Percentiles rank a stretch among this genome's conserved stretches.
Conservation (phyloP, 2,329 filamentous ascomycete genomes). For the Emericellopsis atlantica region DNA sequence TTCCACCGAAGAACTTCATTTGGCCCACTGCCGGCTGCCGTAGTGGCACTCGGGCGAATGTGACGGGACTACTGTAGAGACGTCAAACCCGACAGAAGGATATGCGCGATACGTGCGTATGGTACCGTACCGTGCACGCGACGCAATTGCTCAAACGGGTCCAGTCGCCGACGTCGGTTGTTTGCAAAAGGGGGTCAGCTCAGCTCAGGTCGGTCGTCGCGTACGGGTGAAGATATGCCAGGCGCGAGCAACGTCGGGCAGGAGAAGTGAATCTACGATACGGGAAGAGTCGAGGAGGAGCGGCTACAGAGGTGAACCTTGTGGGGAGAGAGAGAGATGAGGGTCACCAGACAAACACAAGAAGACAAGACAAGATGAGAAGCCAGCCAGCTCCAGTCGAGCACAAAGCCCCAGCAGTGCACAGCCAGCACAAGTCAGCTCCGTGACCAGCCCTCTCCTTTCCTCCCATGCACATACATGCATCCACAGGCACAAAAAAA, state of each 20-base stretch:
- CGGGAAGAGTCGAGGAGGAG: not conserved
- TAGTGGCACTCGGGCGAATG: not conserved
- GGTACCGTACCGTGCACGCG: not conserved
- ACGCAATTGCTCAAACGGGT: slow-evolving; percentile 4
- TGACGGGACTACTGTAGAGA: no score
- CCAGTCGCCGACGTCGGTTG: not conserved
- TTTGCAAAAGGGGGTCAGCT: not conserved
- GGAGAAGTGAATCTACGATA: not conserved
- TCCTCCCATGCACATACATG: no score
- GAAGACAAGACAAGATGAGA: no score
- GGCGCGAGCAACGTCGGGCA: not conserved
- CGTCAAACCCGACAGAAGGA: slow-evolving; percentile 25
- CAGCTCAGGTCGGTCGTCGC: not conserved
- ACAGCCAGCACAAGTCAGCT: no score
- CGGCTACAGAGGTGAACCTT: not conserved
- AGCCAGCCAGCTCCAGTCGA: no score
- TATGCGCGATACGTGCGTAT: slow-evolving; percentile 13
- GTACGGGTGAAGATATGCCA: not conserved
- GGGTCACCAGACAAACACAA: not conserved
- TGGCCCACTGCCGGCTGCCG: slow-evolving; percentile 10
- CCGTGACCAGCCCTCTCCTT: no score
- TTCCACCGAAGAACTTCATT: slow-evolving; percentile 40
- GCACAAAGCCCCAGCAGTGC: not conserved
- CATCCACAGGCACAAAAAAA: no score
- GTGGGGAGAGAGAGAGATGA: not conserved